Percentiles rank a stretch among this genome's conserved stretches.
These are phyloP conservation scores for Syzygium jambos DNA, from an alignment of 345 rosid species.

Conservation along the genomic window DNA sequence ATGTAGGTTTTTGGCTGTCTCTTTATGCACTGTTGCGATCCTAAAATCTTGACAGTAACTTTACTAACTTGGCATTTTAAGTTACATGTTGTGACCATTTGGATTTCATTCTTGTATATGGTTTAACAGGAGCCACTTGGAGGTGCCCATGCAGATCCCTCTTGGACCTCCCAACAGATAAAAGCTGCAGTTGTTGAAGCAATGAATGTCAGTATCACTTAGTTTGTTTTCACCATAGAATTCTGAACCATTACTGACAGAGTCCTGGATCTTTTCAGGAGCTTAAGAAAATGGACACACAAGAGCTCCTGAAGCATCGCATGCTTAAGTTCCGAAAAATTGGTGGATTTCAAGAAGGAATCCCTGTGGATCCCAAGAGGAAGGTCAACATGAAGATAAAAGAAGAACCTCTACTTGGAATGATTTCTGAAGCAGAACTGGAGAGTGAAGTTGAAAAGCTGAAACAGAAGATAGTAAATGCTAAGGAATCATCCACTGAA, in stretches of 20 bases:
- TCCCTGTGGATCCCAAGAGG: slow-evolving; percentile 48
- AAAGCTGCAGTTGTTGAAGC: slow-evolving; percentile 66
- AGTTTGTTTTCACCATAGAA: slow-evolving; percentile 1
- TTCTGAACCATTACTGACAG: not conserved
- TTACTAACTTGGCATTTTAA: not conserved
- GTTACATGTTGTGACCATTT: not conserved
- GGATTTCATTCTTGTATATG: not conserved
- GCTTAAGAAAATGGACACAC: slow-evolving; percentile 57
- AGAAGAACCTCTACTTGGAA: slow-evolving; percentile 26
- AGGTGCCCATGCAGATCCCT: slow-evolving; percentile 89
- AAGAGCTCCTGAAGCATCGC: slow-evolving; percentile 61
- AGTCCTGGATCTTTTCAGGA: slow-evolving; percentile 36
- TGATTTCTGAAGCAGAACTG: slow-evolving; percentile 36
- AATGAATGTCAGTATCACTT: slow-evolving; percentile 58
- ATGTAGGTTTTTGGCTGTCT: not conserved
- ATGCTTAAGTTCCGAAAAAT: slow-evolving; percentile 75
- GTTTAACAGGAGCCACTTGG: slow-evolving; percentile 81
- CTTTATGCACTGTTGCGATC: not conserved
- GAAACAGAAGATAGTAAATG: slow-evolving; percentile 55
- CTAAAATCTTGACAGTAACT: not conserved
- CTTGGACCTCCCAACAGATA: slow-evolving; percentile 86
- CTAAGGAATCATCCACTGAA: slow-evolving; percentile 49
- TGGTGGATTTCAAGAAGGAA: slow-evolving; percentile 66
- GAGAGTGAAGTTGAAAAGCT: slow-evolving; percentile 62
- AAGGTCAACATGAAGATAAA: slow-evolving; percentile 72